phyloP scores from a whole-genome alignment of 441 rosid species.

The Arabidopsis lyrata region DNA sequence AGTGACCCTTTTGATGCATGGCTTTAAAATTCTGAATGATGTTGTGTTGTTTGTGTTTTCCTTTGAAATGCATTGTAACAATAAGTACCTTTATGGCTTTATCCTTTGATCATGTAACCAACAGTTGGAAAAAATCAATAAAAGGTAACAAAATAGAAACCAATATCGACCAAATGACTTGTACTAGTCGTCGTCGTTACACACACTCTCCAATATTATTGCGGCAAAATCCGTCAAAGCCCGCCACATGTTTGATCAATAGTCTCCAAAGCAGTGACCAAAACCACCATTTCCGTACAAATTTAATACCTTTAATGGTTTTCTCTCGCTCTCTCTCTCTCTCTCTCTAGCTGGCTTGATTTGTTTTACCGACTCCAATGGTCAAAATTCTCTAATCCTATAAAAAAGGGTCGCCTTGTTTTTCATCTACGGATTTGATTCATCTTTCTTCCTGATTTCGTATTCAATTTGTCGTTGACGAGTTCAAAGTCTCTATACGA shows the following conservation, averaged over 20 bases:
- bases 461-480: conserved; percentile 14
- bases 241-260: conserved; percentile 26
- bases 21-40: no score
- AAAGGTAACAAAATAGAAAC: conserved; percentile 16
- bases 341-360: conserved; percentile 10
- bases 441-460: neutral
- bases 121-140: neutral
- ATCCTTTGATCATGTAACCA: neutral
- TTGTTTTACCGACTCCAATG: conserved; percentile 2
- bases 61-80: neutral
- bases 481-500: conserved; percentile 6
- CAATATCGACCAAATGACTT: no score
- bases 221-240: conserved; percentile 34
- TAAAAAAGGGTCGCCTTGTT: conserved; percentile 31
- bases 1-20: no score
- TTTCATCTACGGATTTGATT: conserved; percentile 34
- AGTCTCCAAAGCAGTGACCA: conserved; percentile 20
- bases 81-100: no score
- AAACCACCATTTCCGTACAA: conserved; percentile 24
- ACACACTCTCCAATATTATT: neutral
- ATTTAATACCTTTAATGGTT: neutral
- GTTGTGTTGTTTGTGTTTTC: no score
- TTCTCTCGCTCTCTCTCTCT: neutral
- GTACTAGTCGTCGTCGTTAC: neutral
- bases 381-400: conserved; percentile 30